These are phyloP conservation scores for Aspergillus pseudoterreus DNA, from an alignment of 2,329 filamentous ascomycete species.

Conservation along the genomic window DNA sequence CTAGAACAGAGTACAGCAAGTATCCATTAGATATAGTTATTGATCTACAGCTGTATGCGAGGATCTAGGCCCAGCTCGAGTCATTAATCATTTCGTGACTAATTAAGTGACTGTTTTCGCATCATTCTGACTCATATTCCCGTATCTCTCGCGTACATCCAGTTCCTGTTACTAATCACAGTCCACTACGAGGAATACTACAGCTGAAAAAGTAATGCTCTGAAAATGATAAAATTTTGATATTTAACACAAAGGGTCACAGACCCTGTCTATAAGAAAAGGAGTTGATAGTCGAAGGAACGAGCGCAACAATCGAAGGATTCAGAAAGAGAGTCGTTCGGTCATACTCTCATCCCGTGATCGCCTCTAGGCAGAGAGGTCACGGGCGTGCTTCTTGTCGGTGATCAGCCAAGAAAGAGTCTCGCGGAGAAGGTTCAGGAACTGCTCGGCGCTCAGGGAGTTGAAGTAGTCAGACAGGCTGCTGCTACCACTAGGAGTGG, in stretches of 20 bases:
- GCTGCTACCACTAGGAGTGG: constrained; percentile 2
- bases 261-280: background rate
- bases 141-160: no score
- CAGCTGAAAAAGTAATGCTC: background rate
- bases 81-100: background rate
- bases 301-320: background rate
- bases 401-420: constrained; percentile 31
- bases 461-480: constrained; percentile 26
- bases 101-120: background rate
- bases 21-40: no score
- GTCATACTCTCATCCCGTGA: constrained; percentile 2
- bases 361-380: constrained; percentile 23
- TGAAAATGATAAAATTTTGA: background rate
- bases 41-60: background rate
- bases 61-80: background rate
- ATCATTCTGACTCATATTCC: no score
- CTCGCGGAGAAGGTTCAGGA: constrained; percentile 25
- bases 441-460: constrained; percentile 29
- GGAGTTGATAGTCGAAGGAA: background rate
- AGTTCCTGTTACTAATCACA: no score
- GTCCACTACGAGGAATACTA: background rate
- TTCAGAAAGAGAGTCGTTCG: constrained; percentile 9
- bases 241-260: background rate
- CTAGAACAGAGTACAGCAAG: no score
- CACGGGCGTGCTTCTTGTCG: constrained; percentile 31